Evolutionary conservation across 306 rosid genomes (phyloP).

Genomic region (Pterocarpus santalinus): DNA sequence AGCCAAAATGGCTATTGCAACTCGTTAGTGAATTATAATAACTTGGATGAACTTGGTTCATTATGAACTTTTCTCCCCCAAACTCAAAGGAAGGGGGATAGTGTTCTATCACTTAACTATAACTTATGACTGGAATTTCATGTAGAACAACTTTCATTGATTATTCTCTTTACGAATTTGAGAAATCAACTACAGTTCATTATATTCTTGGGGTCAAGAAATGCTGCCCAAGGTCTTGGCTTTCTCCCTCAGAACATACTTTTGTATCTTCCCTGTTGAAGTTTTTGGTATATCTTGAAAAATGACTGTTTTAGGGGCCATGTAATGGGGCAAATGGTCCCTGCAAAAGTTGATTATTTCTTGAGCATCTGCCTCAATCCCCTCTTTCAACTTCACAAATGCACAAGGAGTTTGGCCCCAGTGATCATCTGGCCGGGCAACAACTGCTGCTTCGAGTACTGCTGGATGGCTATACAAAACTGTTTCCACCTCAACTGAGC

Average conservation of each 20-base stretch:
- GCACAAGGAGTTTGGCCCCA: conserved; percentile 97
- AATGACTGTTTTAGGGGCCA: conserved; percentile 76
- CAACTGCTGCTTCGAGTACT: conserved; percentile 84
- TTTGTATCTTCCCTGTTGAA: conserved; percentile 83
- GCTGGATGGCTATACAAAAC: conserved; percentile 75
- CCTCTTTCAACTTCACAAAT: conserved; percentile 72
- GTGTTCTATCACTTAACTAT: too few species aligned
- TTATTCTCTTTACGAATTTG: too few species aligned
- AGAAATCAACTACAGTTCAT: not conserved
- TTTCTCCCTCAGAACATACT: conserved; percentile 71
- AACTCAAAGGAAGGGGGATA: too few species aligned
- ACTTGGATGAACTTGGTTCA: too few species aligned
- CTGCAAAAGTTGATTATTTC: conserved; percentile 69
- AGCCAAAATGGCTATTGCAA: too few species aligned
- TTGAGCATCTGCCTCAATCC: conserved; percentile 51
- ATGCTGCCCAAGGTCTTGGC: conserved; percentile 74
- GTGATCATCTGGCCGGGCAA: conserved; percentile 76
- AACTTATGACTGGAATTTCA: not conserved
- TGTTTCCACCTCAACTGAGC: conserved; percentile 84
- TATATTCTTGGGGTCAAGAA: conserved; percentile 20
- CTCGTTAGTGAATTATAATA: too few species aligned
- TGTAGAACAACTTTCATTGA: not conserved
- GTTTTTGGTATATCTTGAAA: conserved; percentile 77
- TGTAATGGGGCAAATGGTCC: conserved; percentile 71
- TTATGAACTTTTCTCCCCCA: too few species aligned